These are phyloP conservation scores for Neurospora intermedia DNA, from an alignment of 495 filamentous ascomycete species.

Conservation along the genomic window DNA sequence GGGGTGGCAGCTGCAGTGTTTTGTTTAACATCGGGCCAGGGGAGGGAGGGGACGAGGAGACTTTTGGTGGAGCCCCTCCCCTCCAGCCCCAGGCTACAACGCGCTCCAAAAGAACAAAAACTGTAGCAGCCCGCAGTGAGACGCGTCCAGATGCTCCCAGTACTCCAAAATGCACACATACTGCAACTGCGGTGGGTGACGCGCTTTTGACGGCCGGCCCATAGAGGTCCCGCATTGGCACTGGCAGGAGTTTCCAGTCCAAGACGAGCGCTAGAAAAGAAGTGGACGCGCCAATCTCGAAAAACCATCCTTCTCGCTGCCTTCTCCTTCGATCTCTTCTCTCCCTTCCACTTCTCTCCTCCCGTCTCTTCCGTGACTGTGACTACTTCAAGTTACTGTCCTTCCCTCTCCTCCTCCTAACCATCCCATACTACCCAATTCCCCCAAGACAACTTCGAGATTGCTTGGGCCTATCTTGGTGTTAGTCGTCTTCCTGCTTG, in stretches of 20 bases:
- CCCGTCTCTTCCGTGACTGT: background rate
- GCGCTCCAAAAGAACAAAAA: background rate
- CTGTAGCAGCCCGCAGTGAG: background rate
- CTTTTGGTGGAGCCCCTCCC: background rate
- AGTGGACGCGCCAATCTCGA: background rate
- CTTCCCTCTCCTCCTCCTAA: constrained; percentile 2
- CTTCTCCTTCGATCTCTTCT: background rate
- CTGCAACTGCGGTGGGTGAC: background rate
- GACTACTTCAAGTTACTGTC: background rate
- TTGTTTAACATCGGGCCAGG: background rate
- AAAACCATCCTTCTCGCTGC: background rate
- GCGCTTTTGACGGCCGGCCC: background rate
- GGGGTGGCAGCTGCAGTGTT: background rate
- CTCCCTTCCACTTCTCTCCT: background rate
- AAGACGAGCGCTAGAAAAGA: background rate
- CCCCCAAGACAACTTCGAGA: background rate
- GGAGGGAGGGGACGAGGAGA: background rate
- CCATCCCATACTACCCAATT: background rate
- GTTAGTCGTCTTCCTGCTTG: background rate
- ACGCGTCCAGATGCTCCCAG: background rate
- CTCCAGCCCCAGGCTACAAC: background rate
- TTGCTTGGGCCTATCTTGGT: background rate
- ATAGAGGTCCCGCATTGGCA: background rate
- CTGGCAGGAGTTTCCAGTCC: background rate
- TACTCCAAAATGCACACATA: background rate